Evolutionary conservation across 2,329 filamentous ascomycete species (phyloP), one percentile per base, ranked within the genome.

Genomic region (Aplosporella prunicola): DNA sequence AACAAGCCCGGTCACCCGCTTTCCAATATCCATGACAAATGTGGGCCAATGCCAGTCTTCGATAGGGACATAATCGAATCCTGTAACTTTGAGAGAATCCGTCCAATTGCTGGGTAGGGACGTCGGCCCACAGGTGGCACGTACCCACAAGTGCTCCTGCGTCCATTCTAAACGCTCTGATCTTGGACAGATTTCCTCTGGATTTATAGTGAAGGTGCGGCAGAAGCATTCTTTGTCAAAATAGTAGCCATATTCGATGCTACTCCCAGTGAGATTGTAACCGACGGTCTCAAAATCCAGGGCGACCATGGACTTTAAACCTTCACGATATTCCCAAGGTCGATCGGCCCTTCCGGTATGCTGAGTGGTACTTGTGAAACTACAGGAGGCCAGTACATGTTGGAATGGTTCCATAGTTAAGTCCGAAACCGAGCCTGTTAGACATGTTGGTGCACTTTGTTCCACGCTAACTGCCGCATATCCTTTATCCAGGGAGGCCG

Each of bases 211-310:
- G 32, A 52, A 52, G 8, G 40, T 20, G 20, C 41, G 35, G 42
- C 55, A 58, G 44, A 59, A 55, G 41, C 55, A 59, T 38, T 35
- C 18, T 42, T 46, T 58, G 34, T 59, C 55, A 32, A 57, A 55
- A 41, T 56, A 57, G 16, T 51, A 38, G 23, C 48, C 50, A 34
- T 46, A 22, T 23, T 11, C 14, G 20, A 55, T 50, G 4, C 11
- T 40, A 10, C 20, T 25, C 9, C 33, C 9, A 16, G 49, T 52
- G 16, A 55, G 46, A 35, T 52, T 44, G 44, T 58, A 59, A 26
- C 53, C 53, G n/a, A 43, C 53, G n/a, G 51, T 55, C 43, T 56
- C 49, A 32, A 26, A 52, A 41, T 54, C 54, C 30, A 59, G 45
- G 35, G 53, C 44, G 24, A 53, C 38, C 32, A 58, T 53, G 15